Conservation (phyloP, 2,329 filamentous ascomycete genomes). For the Pestalotiopsis sp. region DNA sequence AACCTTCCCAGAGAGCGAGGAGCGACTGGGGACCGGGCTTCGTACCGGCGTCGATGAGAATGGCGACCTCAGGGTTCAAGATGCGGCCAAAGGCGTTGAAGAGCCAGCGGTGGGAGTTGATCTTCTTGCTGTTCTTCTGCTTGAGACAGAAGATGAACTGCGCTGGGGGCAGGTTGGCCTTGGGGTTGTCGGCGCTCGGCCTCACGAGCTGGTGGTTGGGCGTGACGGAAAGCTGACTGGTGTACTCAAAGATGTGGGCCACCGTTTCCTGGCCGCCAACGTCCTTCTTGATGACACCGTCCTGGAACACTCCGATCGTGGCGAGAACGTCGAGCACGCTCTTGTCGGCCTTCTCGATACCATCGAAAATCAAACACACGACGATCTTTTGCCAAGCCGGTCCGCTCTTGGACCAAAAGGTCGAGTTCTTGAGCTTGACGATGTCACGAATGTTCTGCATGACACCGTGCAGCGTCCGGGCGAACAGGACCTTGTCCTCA, state of each 20-base stretch:
- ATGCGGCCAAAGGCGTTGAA: conserved; percentile 98
- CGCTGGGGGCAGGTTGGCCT: conserved; percentile 81
- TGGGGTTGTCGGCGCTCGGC: conserved; percentile 80
- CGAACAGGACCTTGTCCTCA: conserved; percentile 95
- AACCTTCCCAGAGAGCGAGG: conserved; percentile 92
- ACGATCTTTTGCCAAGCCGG: conserved; percentile 99
- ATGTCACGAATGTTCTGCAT: conserved; percentile 99
- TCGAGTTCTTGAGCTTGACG: conserved; percentile 97
- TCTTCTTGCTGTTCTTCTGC: conserved; percentile 99
- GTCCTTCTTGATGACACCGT: conserved; percentile 98
- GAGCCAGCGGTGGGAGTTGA: conserved; percentile 98
- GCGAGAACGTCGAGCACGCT: conserved; percentile 90
- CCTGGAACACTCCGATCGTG: conserved; percentile 94
- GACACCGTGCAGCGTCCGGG: conserved; percentile 96
- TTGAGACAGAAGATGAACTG: conserved; percentile 99
- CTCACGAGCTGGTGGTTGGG: conserved; percentile 97
- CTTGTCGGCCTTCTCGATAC: conserved; percentile 98
- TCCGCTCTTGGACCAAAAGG: conserved; percentile 99
- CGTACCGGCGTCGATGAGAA: conserved; percentile 94
- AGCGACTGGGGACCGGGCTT: conserved; percentile 93
- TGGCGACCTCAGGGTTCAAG: conserved; percentile 94
- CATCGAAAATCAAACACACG: conserved; percentile 94
- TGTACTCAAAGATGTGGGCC: conserved; percentile 98
- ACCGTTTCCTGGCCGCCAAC: conserved; percentile 96
- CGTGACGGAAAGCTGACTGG: conserved; percentile 94